Percentiles rank a stretch among this genome's conserved stretches.
Conservation (phyloP, 2,329 filamentous ascomycete species). For the Diaporthe caulivora region DNA sequence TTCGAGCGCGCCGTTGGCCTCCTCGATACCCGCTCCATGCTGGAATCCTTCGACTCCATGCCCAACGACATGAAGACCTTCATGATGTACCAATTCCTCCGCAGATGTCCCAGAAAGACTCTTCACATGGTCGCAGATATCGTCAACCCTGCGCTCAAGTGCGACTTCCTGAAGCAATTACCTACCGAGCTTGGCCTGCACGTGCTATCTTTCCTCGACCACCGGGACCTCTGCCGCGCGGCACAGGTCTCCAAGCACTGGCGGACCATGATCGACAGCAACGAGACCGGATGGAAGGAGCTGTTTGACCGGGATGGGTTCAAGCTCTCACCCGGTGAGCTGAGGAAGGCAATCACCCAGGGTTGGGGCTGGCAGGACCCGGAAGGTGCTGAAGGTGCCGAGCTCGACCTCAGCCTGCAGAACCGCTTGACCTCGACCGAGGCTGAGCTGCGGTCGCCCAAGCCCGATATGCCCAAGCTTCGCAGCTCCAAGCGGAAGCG, state of each 20-base stretch:
- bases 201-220: conserved; percentile 87
- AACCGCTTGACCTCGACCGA: conserved; percentile 66
- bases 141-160: conserved; percentile 94
- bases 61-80: conserved; percentile 93
- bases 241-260: conserved; percentile 95
- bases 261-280: conserved; percentile 89
- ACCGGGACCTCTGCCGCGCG: conserved; percentile 87
- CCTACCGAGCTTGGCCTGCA: conserved; percentile 90
- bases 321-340: conserved; percentile 80
- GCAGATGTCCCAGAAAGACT: conserved; percentile 87
- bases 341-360: conserved; percentile 86
- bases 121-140: conserved; percentile 90
- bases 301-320: conserved; percentile 89
- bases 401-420: conserved; percentile 80
- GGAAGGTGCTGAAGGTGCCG: conserved; percentile 78
- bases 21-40: conserved; percentile 85
- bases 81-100: conserved; percentile 95
- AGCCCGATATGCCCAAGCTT: conserved; percentile 58
- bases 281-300: conserved; percentile 96
- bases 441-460: conserved; percentile 61
- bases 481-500: conserved; percentile 70
- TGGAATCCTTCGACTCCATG: conserved; percentile 92
- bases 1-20: conserved; percentile 59
- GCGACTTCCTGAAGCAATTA: conserved; percentile 88
- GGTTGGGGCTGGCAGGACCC: conserved; percentile 99